Evolutionary conservation across 2,329 filamentous ascomycete genomes (phyloP), one percentile per base, ranked within the genome.

Genomic region (Epichloe sylvatica): DNA sequence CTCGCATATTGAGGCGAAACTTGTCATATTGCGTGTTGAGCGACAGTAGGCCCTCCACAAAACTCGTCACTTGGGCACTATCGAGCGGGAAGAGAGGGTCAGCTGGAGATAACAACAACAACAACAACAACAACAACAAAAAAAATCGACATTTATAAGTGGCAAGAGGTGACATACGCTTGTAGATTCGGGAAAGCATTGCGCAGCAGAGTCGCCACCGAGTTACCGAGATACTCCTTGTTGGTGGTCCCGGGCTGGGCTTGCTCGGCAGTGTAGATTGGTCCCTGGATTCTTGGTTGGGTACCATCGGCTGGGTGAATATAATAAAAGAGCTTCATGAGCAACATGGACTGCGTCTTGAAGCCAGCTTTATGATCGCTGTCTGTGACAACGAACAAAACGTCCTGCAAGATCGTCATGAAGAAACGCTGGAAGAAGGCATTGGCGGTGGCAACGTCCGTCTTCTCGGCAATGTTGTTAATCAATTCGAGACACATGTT

Each of bases 391-490:
- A 98, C 92, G 62, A 96, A 98, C 76, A 98, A 94, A 13, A 98
- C 89, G 60, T 98, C 92, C 68, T 98, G 92, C 46, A 98, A 74
- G 56, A 98, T 97, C 1, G 86, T 82, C 49, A 94, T 83, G 68
- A 92, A 98, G 72, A 97, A 98, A 64, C 90, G 89, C 67, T 94
- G 89, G 81, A 98, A 98, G 76, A 98, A 98, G 40, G 87, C 83
- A 59, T 89, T 94, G 55, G 90, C 86, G 0, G 89, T 97, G 61
- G 83, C 75, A 19, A 79, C 70, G 64, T 97, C 90, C 1, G 89
- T 84, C 64, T 96, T 83, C 60, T 96, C 91, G 8, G 91, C 88
- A 73, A 98, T 95, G 70, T 98, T 98, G 69, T 86, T 91, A 64
- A 98, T 90, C 56, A 98, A 76, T 70, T 98, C 92, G 57, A 95